phyloP scores from a whole-genome alignment of 139 green algal genomes.

The Chloropicon primus region DNA sequence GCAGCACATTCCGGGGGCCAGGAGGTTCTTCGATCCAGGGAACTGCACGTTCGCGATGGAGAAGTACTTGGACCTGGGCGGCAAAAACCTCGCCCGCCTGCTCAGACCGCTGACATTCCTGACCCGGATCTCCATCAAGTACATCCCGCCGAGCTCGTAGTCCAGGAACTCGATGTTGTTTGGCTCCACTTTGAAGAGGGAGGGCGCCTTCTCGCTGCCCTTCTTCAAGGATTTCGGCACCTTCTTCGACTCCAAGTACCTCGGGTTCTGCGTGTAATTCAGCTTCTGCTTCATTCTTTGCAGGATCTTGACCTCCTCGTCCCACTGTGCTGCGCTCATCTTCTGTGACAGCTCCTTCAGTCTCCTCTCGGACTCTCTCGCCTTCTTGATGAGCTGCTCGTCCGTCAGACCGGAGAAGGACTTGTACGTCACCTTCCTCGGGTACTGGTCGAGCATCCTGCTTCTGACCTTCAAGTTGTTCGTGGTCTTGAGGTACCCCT shows the following conservation, averaged over 20 bases:
- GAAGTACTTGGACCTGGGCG: slow-evolving; percentile 43
- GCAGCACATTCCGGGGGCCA: slow-evolving; percentile 31
- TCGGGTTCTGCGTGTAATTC: slow-evolving; percentile 47
- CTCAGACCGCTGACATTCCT: slow-evolving; percentile 36
- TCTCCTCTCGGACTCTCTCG: not conserved
- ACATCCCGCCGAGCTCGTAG: slow-evolving; percentile 10
- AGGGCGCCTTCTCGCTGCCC: not conserved
- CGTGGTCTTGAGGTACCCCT: slow-evolving; percentile 39
- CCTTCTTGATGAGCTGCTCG: not conserved
- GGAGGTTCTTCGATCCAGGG: slow-evolving; percentile 15
- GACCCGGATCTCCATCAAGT: slow-evolving; percentile 24
- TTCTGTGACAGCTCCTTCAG: not conserved
- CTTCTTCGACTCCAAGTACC: slow-evolving; percentile 25
- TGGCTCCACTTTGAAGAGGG: slow-evolving; percentile 31
- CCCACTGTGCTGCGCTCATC: slow-evolving; percentile 7
- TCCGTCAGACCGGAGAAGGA: not conserved
- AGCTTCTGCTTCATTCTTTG: slow-evolving; percentile 48
- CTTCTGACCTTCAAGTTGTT: slow-evolving; percentile 30
- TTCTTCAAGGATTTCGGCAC: not conserved
- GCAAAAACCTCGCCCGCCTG: slow-evolving; percentile 30
- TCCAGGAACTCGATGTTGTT: slow-evolving; percentile 34
- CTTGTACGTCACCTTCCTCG: not conserved
- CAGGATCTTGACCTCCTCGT: slow-evolving; percentile 33
- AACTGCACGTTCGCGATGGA: slow-evolving; percentile 33
- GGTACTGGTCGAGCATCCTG: not conserved